Evolutionary conservation across 352 stramenopile genomes (phyloP), one percentile per base, ranked within the genome.

Genomic region (Pythium monospermum): DNA sequence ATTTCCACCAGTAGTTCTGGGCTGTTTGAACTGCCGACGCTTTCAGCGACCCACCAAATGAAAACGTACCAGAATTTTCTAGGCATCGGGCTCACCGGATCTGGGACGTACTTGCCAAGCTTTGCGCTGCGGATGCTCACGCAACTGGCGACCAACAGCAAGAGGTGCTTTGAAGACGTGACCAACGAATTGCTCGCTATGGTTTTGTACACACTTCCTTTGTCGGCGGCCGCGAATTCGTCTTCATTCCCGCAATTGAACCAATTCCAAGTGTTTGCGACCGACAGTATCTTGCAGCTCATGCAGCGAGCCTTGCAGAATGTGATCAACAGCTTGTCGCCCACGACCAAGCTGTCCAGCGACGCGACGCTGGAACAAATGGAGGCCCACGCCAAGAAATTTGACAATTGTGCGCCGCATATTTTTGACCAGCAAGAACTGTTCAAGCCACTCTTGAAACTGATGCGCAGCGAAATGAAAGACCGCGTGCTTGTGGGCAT

Each of bases 51-150:
- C 25, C 77, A 91, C 28, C 80, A 90, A 25, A 76, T 92, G 59
- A 77, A 75, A 40, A 82, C 83, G n/a, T 94, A 91, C 44, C 76
- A 88, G 48, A 87, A 80, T 52, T 91, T 72, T 25, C 49, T 94
- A 33, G 83, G 83, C 18, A 64, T 94, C 22, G 78, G 77, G 1
- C 60, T 88, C 2, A 71, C 67, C 3, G 74, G 76, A 4, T 76
- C 76, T 0, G 76, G 76, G 0, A 49, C 66, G 10, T 91, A 90
- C 50, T 63, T 79, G 32, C 79, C 81, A 16, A 89, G 71, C 42
- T 91, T 94, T 53, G 65, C 73, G 12, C 45, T 94, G 30, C 83
- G 83, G 1, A 91, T 91, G 76, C 74, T 94, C n/a, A 84, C 79
- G 1, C 76, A 89, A 45, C 44, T 91, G 18, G 78, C 78, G 3